Base-by-base conservation (phyloP, 495 filamentous ascomycete species). In the Penicillium samsonianum region DNA sequence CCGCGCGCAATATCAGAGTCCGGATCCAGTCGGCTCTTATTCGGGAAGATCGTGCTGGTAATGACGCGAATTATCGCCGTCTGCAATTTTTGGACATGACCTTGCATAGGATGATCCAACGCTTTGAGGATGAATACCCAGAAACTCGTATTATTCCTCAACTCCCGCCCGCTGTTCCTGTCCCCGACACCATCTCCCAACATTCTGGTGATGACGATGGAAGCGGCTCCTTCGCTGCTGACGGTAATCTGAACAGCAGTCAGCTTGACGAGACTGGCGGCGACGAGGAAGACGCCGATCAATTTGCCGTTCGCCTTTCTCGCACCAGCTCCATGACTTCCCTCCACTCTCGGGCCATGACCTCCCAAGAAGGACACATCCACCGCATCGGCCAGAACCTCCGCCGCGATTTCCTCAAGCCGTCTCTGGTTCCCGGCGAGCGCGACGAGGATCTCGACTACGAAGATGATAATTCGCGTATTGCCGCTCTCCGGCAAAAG, bases 91-190 rank as follows among this genome's bases (percentile, higher is more conserved):
- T 98, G 28, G 92, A 96, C 64, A 80, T 88, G 50, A 98, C 94
- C 2, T 82, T 98, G 7, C 82, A 90, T 59, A 84, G 85, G 59
- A 96, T 98, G 76, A 96, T 98, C 67, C 84, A 89, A 65, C 90
- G 94, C 19, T 98, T 98, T 60, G 94, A 98, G 67, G 87, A 93
- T 64, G 92, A 96, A 72, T 98, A 91, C 65, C 94, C 94, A 11
- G 94, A 98, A 66, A 93, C 88, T 2, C 85, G 90, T 14, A 71
- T 92, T 14, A 28, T 46, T 11, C 58, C 74, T 16, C 69, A 57
- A 38, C 22, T 60, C 9, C 5, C 57, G 16, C 65, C 64, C 11
- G 20, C 57, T 30, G 47, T 49, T n/a, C 64, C 63, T 3, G 52
- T 53, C 7, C 65, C 62, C 6, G 75, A 77, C n/a, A 69, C 61